Percentiles rank a stretch among this genome's conserved stretches.
Evolutionary conservation across 2,329 filamentous ascomycete genomes (phyloP).

Genomic region (Aspergillus sp.): DNA sequence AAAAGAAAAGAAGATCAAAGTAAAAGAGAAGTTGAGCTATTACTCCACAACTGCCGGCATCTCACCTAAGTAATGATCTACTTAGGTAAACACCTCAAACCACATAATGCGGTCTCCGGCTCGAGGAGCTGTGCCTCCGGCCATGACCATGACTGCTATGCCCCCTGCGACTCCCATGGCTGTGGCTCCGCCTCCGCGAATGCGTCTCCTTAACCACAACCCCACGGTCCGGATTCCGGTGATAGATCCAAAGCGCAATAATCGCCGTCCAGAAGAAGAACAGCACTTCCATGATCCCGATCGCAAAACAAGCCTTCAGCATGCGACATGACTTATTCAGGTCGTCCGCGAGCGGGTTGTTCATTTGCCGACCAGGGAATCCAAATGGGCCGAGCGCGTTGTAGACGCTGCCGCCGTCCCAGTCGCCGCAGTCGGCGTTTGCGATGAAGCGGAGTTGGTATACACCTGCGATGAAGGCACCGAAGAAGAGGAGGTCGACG

Average conservation of each 20-base stretch:
- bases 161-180: slow-evolving; percentile 36
- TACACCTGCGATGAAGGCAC: slow-evolving; percentile 62
- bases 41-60: too few species aligned
- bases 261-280: slow-evolving; percentile 78
- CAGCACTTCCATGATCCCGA: slow-evolving; percentile 83
- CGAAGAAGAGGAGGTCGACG: slow-evolving; percentile 62
- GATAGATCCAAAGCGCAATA: slow-evolving; percentile 57
- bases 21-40: neutral
- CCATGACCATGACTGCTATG: slow-evolving; percentile 28
- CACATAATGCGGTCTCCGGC: slow-evolving; percentile 30
- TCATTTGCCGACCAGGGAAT: slow-evolving; percentile 49
- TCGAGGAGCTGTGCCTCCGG: slow-evolving; percentile 25
- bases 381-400: slow-evolving; percentile 64
- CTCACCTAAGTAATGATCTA: neutral
- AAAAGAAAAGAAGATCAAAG: neutral
- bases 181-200: slow-evolving; percentile 34
- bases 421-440: slow-evolving; percentile 65
- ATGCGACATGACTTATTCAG: slow-evolving; percentile 80
- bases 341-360: slow-evolving; percentile 51
- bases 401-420: slow-evolving; percentile 55
- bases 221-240: slow-evolving; percentile 10
- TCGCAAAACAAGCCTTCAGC: slow-evolving; percentile 86
- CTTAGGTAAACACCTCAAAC: slow-evolving; percentile 19
- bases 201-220: slow-evolving; percentile 42
- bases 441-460: slow-evolving; percentile 59